Evolutionary conservation across 805 yeast genomes (phyloP), one percentile per base, ranked within the genome.

Genomic region (Starmera quercuum): DNA sequence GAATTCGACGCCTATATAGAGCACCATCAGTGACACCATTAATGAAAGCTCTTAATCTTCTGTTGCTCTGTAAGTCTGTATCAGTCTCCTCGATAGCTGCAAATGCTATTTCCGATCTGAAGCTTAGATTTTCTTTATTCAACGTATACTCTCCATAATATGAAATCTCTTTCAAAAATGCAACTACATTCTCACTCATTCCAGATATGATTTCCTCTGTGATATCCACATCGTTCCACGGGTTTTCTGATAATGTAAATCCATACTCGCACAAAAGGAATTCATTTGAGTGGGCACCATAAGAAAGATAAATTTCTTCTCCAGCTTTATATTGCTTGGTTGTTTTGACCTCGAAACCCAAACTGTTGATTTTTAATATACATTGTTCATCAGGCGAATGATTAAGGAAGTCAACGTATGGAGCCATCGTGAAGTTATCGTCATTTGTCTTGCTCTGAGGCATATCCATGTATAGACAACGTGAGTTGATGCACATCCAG

Each of bases 281-380:
- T 32, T 77, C 86, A 53, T 90, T 87, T 8, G 83, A 75, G 54
- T 90, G 97, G 1, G 95, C 78, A 1, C 97, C 97, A 53, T 90
- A 90, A 33, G 80, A 73, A 43, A 90, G 67, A 45, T 63, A 74
- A 2, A 90, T 44, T 51, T 88, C 94, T 12, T 77, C 77, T 4
- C 47, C 52, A 32, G 46, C 6, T 7, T 51, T 37, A 43, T 63
- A 66, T 33, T 52, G 31, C 44, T 47, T 40, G 43, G 58, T 48
- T 0, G 69, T 52, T n/a, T 46, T 44, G 2, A 81, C 83, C 19
- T 64, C 62, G 57, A 81, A 78, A 1, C 83, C 81, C 16, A 49
- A 44, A 7, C 47, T 39, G 14, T 67, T 62, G 24, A 68, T 66
- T 40, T 65, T 51, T 33, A 79, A 66, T 16, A 55, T 60, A 41